Base-by-base conservation (phyloP, 1,284 basidiomycete species). In the Pseudozyma tsukubaensis region DNA sequence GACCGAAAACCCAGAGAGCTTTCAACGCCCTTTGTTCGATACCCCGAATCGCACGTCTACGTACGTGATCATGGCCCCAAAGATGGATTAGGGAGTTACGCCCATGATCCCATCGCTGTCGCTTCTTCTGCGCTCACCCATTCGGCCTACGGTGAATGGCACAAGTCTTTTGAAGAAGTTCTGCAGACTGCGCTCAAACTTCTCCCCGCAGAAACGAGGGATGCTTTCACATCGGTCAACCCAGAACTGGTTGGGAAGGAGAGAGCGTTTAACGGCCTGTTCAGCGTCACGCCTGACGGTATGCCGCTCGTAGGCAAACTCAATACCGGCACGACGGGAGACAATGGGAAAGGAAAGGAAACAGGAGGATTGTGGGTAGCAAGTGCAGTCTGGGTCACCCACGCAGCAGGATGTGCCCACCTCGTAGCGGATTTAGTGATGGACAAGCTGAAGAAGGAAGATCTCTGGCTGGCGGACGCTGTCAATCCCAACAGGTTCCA, bases 271-370 rank as follows among this genome's bases (percentile, higher is more conserved):
- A 62, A 56, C 21, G 60, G 53, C 19, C 21, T 62, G 10, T 62
- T 56, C 35, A 62, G 60, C 35, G 60, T 62, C 42, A 62, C 60
- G 8, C 60, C 53, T 9, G 60, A 56, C 19, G 60, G 53, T 13
- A 45, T 37, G 53, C 60, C 60, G 16, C 8, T 62, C 16, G 42
- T 55, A 1, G 42, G 53, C 11, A 37, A 47, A 19, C 36, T 56
- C 29, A n/a, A n/a, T n/a, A n/a, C n/a, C n/a, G n/a, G n/a, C n/a
- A n/a, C n/a, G n/a, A n/a, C n/a, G n/a, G n/a, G n/a, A n/a, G n/a
- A n/a, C n/a, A n/a, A n/a, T n/a, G n/a, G n/a, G n/a, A n/a, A n/a
- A n/a, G n/a, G n/a, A n/a, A n/a, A 12, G 37, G 14, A 24, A 24
- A 8, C 50, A 34, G 19, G 44, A 55, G 18, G 40, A 21, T 34